Conservation (phyloP, 306 rosid genomes). For the Castanospermum australe region DNA sequence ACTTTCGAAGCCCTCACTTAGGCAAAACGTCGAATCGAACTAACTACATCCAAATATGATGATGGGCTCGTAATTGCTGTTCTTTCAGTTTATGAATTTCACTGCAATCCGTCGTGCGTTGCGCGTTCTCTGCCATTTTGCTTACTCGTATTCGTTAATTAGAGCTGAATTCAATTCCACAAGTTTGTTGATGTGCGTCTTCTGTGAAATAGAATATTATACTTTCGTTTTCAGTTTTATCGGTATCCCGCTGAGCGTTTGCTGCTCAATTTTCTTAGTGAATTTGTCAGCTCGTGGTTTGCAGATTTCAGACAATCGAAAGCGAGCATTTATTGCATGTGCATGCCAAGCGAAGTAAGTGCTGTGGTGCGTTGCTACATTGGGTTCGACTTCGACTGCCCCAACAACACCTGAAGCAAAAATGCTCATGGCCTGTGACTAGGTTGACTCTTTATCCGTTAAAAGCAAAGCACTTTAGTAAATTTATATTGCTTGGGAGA, state of each 20-base stretch:
- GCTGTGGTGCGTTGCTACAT: neutral
- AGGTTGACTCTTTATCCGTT: neutral
- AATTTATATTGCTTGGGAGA: neutral
- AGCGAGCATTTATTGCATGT: neutral
- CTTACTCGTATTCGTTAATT: neutral
- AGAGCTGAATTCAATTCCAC: neutral
- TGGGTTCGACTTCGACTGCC: neutral
- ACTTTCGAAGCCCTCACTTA: neutral
- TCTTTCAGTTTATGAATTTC: no score
- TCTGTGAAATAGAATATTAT: neutral
- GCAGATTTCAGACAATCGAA: neutral
- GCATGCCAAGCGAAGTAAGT: neutral
- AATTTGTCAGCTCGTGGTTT: neutral
- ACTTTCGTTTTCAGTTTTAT: constrained; percentile 9
- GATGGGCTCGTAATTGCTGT: no score
- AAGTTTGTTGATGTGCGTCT: neutral
- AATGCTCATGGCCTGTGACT: neutral
- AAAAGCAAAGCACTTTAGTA: neutral
- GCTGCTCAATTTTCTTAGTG: neutral
- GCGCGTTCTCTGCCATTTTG: neutral
- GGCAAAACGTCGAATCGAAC: neutral
- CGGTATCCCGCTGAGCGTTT: no score
- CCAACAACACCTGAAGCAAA: neutral
- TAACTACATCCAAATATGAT: neutral
- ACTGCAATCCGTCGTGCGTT: no score